Percentiles rank a stretch among this genome's conserved stretches.
These are phyloP conservation scores for Fomitopsis pinicola DNA, from an alignment of 1,284 basidiomycete genomes.

Conservation along the genomic window DNA sequence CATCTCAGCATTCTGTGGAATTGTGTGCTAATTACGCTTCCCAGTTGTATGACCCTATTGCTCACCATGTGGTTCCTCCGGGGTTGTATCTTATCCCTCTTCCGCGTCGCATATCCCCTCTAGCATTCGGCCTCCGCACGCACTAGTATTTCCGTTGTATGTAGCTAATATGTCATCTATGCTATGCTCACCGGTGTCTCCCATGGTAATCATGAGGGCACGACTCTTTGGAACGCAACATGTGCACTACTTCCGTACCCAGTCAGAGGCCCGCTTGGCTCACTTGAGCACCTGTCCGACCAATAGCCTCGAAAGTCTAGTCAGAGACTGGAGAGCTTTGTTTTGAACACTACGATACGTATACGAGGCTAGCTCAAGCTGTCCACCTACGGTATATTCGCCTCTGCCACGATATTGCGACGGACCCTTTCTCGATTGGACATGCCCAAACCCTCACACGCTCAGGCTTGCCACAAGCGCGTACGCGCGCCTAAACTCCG, in stretches of 20 bases:
- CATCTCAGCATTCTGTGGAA: not conserved
- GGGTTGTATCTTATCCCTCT: not conserved
- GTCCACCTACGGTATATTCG: too few relatives aligned
- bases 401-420: too few relatives aligned
- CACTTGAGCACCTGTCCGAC: too few relatives aligned
- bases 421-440: too few relatives aligned
- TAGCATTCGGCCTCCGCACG: not conserved
- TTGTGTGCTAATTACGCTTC: not conserved
- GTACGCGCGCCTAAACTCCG: not conserved
- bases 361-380: too few relatives aligned
- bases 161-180: not conserved
- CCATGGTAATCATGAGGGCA: not conserved
- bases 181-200: not conserved
- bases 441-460: not conserved
- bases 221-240: too few relatives aligned
- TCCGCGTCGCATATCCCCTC: conserved; percentile 1
- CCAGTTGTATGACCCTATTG: not conserved
- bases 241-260: too few relatives aligned
- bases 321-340: not conserved
- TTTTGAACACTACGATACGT: not conserved
- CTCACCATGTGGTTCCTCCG: not conserved
- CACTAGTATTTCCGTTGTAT: not conserved
- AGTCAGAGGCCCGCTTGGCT: too few relatives aligned
- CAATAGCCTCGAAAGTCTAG: too few relatives aligned
- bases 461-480: not conserved